phyloP scores from a whole-genome alignment of 1,284 basidiomycete genomes.

The Ustilago nuda region DNA sequence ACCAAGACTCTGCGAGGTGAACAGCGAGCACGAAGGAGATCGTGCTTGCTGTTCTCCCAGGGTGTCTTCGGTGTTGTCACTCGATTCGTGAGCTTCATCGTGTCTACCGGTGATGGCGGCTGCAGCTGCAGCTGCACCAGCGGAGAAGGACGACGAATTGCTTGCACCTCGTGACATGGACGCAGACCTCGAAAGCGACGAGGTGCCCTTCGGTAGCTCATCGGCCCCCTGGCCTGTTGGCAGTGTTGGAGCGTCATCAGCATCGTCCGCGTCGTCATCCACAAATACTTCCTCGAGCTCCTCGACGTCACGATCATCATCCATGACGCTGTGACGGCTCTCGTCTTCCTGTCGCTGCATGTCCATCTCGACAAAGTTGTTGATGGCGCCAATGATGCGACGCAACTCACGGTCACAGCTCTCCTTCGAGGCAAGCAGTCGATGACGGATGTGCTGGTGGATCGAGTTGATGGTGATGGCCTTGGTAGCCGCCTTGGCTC shows the following conservation, averaged over 20 bases:
- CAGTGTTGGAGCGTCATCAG: slow-evolving; percentile 6
- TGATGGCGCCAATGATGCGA: slow-evolving; percentile 91
- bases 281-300: slow-evolving; percentile 75
- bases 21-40: slow-evolving; percentile 26
- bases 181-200: slow-evolving; percentile 17
- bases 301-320: slow-evolving; percentile 41
- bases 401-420: slow-evolving; percentile 95
- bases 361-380: slow-evolving; percentile 89
- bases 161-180: slow-evolving; percentile 38
- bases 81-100: slow-evolving; percentile 8
- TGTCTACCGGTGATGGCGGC: slow-evolving; percentile 35
- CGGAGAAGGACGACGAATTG: slow-evolving; percentile 37
- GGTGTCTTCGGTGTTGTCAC: slow-evolving; percentile 3
- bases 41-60: slow-evolving; percentile 19
- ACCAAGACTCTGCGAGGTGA: slow-evolving; percentile 40
- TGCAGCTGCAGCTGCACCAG: slow-evolving; percentile 34
- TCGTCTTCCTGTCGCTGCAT: slow-evolving; percentile 78
- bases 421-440: slow-evolving; percentile 91
- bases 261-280: slow-evolving; percentile 35
- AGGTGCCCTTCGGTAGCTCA: not conserved
- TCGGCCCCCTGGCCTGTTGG: slow-evolving; percentile 2
- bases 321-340: slow-evolving; percentile 30
- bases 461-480: slow-evolving; percentile 75
- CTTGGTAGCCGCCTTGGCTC: slow-evolving; percentile 39
- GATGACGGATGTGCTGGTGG: slow-evolving; percentile 89